These are phyloP conservation scores for Phyllosticta ampelicida DNA, from an alignment of 2,329 filamentous ascomycete genomes.

Conservation along the genomic window DNA sequence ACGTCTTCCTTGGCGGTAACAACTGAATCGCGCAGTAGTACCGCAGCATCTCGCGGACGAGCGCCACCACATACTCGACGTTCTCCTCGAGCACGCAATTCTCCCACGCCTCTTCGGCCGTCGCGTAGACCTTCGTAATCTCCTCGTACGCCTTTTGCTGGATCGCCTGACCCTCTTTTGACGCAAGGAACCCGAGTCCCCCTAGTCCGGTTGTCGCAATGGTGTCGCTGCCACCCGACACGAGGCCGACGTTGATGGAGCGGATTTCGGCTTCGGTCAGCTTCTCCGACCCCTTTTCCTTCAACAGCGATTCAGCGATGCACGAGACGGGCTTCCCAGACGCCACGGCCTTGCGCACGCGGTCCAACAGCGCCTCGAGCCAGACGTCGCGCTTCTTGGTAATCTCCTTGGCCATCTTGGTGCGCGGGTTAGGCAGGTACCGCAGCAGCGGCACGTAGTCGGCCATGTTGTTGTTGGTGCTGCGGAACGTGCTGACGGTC, in stretches of 20 bases:
- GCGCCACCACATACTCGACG: constrained; percentile 6
- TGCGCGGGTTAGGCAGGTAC: constrained; percentile 1
- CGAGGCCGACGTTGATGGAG: constrained; percentile 5
- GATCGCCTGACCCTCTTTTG: background rate
- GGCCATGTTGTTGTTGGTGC: constrained; percentile 6
- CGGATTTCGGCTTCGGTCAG: constrained; percentile 6
- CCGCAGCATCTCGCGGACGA: constrained; percentile 7
- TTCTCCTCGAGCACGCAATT: constrained; percentile 4
- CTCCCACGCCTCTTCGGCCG: constrained; percentile 3
- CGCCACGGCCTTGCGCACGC: background rate
- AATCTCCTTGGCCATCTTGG: background rate
- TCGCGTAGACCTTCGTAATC: constrained; percentile 3
- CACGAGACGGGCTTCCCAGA: constrained; percentile 1
- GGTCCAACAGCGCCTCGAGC: constrained; percentile 1
- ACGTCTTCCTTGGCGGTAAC: constrained; percentile 8
- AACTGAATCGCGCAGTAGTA: constrained; percentile 9
- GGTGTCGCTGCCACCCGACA: constrained; percentile 6
- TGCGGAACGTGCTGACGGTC: constrained; percentile 5
- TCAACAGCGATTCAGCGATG: background rate
- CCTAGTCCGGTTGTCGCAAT: constrained; percentile 5
- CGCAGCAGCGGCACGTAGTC: constrained; percentile 5
- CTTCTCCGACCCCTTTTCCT: background rate
- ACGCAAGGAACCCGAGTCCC: constrained; percentile 1
- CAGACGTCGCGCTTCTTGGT: constrained; percentile 6
- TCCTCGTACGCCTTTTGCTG: constrained; percentile 4